A percentile compares a stretch with the other conserved stretches of the same genome.
Evolutionary conservation across 768 basidiomycete genomes (phyloP).

Genomic region (Mycena vitilis): DNA sequence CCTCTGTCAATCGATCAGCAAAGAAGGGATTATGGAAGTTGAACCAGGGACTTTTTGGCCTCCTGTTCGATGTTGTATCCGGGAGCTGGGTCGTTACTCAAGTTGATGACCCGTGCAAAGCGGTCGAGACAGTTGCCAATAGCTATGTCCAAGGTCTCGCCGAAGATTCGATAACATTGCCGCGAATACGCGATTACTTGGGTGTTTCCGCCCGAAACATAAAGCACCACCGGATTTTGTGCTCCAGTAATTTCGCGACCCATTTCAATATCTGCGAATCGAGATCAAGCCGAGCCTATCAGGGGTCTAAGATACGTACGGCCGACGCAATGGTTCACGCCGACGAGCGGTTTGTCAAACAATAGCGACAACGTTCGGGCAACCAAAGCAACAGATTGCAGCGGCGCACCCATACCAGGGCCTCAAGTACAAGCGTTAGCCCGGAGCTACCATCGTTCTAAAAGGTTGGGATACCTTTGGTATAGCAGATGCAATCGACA

Average conservation of each 20-base stretch:
- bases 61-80: conserved; percentile 98
- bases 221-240: conserved; percentile 94
- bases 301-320: conserved; percentile 65
- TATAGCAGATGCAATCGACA: conserved; percentile 95
- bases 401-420: conserved; percentile 98
- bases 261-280: conserved; percentile 92
- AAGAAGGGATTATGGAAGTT: background rate
- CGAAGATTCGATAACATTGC: conserved; percentile 97
- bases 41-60: conserved; percentile 80
- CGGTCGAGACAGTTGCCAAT: conserved; percentile 98
- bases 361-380: conserved; percentile 91
- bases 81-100: conserved; percentile 95
- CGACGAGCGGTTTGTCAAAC: conserved; percentile 91
- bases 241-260: conserved; percentile 95
- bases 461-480: conserved; percentile 73
- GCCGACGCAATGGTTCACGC: conserved; percentile 99
- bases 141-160: conserved; percentile 99
- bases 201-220: conserved; percentile 98
- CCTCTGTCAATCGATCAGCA: conserved; percentile 64
- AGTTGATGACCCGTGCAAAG: conserved; percentile 93
- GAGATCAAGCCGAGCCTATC: background rate
- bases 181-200: conserved; percentile 99
- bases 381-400: conserved; percentile 94
- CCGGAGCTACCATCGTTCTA: background rate
- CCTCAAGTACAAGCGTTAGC: conserved; percentile 58